Conservation (phyloP, 371 early-diverging fungal genomes). For the Dentiscutata heterogama region DNA sequence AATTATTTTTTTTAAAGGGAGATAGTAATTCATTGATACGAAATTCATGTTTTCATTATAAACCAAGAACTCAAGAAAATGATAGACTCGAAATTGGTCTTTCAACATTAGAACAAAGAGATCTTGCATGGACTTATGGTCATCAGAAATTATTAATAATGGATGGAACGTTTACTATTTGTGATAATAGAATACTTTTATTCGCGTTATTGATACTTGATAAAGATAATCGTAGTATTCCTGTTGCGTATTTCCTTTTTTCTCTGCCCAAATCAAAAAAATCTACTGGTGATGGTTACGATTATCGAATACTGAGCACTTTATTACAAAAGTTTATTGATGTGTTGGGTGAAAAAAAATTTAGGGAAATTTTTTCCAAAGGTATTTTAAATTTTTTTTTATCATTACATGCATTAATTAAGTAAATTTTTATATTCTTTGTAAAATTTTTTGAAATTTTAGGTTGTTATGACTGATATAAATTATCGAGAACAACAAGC, state of each 20-base stretch:
- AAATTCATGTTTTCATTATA: not conserved
- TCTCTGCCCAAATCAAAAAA: not conserved
- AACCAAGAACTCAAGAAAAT: not conserved
- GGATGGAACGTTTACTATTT: not conserved
- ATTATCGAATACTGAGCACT: not conserved
- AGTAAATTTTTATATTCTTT: not conserved
- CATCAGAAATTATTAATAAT: not conserved
- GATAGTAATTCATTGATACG: no score
- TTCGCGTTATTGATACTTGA: not conserved
- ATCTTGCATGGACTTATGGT: not conserved
- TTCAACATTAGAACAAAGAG: not conserved
- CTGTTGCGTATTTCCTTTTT: not conserved
- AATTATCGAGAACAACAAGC: not conserved
- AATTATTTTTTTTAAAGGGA: no score
- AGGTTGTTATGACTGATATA: not conserved
- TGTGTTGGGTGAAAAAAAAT: not conserved
- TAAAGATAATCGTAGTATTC: not conserved
- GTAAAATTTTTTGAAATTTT: not conserved
- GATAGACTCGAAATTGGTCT: not conserved
- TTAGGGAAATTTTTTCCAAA: not conserved
- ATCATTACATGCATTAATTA: no score
- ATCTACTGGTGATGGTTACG: not conserved
- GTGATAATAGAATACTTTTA: not conserved
- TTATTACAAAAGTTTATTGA: not conserved
- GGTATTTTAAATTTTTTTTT: no score